phyloP scores from a whole-genome alignment of 2,329 filamentous ascomycete genomes.

The Lecanicillium sp. region DNA sequence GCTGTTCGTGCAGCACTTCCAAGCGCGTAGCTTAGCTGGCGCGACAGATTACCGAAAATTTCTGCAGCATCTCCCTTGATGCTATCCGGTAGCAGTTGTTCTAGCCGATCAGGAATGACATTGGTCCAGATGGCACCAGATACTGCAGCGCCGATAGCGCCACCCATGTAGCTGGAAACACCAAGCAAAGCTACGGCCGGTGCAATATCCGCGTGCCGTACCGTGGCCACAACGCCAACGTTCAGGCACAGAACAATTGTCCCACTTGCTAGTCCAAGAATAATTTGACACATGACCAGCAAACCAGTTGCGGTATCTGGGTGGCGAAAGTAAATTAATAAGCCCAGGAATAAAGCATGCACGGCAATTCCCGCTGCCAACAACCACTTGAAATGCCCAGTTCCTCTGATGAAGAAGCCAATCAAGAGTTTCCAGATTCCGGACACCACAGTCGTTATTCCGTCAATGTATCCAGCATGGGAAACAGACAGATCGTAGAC shows the following conservation, averaged over 20 bases:
- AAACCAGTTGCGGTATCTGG: conserved; percentile 22
- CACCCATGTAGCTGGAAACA: conserved; percentile 22
- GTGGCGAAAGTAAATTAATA: conserved; percentile 26
- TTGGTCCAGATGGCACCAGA: conserved; percentile 24
- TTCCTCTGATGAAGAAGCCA: conserved; percentile 36
- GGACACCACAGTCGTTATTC: conserved; percentile 44
- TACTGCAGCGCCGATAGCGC: conserved; percentile 20
- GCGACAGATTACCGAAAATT: conserved; percentile 26
- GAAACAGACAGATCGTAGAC: conserved; percentile 35
- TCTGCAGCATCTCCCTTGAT: conserved; percentile 28
- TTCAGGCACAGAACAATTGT: conserved; percentile 19
- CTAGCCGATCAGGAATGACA: conserved; percentile 28
- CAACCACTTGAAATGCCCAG: conserved; percentile 43
- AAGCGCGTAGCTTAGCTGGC: conserved; percentile 29
- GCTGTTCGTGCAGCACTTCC: conserved; percentile 31
- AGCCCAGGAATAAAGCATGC: too few species aligned
- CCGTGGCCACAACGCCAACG: conserved; percentile 23
- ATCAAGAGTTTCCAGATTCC: conserved; percentile 40
- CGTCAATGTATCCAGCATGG: conserved; percentile 37
- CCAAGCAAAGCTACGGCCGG: conserved; percentile 22
- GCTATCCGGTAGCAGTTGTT: conserved; percentile 27
- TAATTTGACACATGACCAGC: conserved; percentile 29
- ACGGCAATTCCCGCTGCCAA: too few species aligned
- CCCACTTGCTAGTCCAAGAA: conserved; percentile 20
- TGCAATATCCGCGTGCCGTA: conserved; percentile 23